A percentile compares a stretch with the other conserved stretches of the same genome.
Conservation (phyloP, 2,329 filamentous ascomycete genomes). For the Penicillium sp. region DNA sequence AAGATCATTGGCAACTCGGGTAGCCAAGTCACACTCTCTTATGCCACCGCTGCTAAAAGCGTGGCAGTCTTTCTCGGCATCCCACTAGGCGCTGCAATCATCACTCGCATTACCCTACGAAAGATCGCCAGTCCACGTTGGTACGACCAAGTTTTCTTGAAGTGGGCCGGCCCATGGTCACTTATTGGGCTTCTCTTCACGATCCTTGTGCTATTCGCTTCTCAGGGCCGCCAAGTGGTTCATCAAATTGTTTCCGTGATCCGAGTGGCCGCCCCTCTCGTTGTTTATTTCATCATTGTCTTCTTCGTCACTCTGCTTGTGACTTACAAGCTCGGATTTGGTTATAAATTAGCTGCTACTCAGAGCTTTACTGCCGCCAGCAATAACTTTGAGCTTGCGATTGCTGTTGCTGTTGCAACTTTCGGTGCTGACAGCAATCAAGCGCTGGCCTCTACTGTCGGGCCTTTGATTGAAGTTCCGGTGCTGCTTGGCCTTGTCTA, state of each 20-base stretch:
- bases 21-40: slow-evolving; percentile 52
- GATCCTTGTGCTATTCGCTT: slow-evolving; percentile 81
- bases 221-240: slow-evolving; percentile 73
- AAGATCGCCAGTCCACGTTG: slow-evolving; percentile 54
- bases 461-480: slow-evolving; percentile 83
- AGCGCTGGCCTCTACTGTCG: slow-evolving; percentile 78
- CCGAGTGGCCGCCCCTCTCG: slow-evolving; percentile 74
- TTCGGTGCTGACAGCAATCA: slow-evolving; percentile 78
- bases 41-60: slow-evolving; percentile 71
- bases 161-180: slow-evolving; percentile 69
- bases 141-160: slow-evolving; percentile 61
- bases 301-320: slow-evolving; percentile 69
- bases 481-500: slow-evolving; percentile 78
- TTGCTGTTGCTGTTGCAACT: slow-evolving; percentile 80
- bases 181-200: slow-evolving; percentile 84
- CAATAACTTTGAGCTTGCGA: slow-evolving; percentile 91
- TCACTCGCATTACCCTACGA: slow-evolving; percentile 68
- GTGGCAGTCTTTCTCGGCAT: slow-evolving; percentile 86
- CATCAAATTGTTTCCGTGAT: slow-evolving; percentile 82
- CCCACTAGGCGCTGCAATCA: slow-evolving; percentile 74
- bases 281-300: slow-evolving; percentile 77
- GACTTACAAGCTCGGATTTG: slow-evolving; percentile 67
- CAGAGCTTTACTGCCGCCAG: slow-evolving; percentile 88
- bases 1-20: slow-evolving; percentile 60
- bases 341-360: slow-evolving; percentile 68